Percentiles rank a stretch among this genome's conserved stretches.
Conservation (phyloP, 352 stramenopile species). For the Detonula confervacea region DNA sequence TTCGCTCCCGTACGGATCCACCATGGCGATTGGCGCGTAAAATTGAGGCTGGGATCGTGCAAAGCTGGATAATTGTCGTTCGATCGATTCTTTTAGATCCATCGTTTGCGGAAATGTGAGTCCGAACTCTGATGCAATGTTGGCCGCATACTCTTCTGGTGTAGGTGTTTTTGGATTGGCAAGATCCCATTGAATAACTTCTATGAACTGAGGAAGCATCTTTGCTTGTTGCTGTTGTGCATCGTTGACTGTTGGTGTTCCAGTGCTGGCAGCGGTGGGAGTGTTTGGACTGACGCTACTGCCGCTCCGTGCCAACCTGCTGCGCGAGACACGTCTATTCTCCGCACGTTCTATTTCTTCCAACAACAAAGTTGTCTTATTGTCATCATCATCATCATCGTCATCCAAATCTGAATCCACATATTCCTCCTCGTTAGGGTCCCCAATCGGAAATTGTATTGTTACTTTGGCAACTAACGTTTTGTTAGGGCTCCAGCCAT, state of each 20-base stretch:
- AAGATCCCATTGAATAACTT: slow-evolving; percentile 70
- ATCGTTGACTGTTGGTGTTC: slow-evolving; percentile 1
- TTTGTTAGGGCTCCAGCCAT: slow-evolving; percentile 52
- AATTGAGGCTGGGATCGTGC: slow-evolving; percentile 38
- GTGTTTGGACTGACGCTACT: too few relatives aligned
- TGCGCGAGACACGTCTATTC: not conserved
- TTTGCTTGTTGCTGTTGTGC: not conserved
- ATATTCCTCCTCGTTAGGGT: slow-evolving; percentile 50
- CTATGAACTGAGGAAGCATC: slow-evolving; percentile 27
- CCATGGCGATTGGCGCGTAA: slow-evolving; percentile 45
- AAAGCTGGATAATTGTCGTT: slow-evolving; percentile 67
- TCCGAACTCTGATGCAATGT: slow-evolving; percentile 67
- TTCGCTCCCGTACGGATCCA: slow-evolving; percentile 58
- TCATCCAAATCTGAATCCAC: slow-evolving; percentile 37
- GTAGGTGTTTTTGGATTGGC: slow-evolving; percentile 54
- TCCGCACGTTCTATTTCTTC: too few relatives aligned
- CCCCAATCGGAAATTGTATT: slow-evolving; percentile 71
- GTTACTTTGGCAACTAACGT: slow-evolving; percentile 40
- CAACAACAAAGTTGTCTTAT: too few relatives aligned
- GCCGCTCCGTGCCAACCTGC: not conserved
- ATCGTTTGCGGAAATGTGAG: slow-evolving; percentile 67
- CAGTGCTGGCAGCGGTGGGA: too few relatives aligned
- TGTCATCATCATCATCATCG: too few relatives aligned
- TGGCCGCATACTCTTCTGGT: slow-evolving; percentile 58
- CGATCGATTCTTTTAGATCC: slow-evolving; percentile 68